Evolutionary conservation across 192 early-diverging fungal species (phyloP).

Genomic region (Ambispora gerdemannii): DNA sequence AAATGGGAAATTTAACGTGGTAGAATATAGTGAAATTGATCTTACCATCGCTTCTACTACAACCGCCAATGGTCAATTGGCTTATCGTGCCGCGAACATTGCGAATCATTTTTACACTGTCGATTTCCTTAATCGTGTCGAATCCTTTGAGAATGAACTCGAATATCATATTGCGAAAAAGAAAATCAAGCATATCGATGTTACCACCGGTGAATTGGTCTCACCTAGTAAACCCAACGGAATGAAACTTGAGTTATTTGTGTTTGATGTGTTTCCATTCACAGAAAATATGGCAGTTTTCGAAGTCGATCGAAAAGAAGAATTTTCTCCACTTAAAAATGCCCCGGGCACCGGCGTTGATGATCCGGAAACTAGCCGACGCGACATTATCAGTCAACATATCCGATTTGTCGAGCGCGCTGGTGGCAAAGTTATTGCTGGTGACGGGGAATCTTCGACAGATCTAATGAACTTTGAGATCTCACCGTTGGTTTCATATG

Average conservation of each 20-base stretch:
- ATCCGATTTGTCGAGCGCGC: slow-evolving; percentile 81
- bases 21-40: slow-evolving; percentile 97
- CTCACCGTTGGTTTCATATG: slow-evolving; percentile 85
- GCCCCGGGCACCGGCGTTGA: slow-evolving; percentile 84
- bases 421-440: slow-evolving; percentile 72
- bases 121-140: slow-evolving; percentile 84
- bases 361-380: slow-evolving; percentile 89
- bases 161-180: slow-evolving; percentile 98
- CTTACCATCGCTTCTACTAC: slow-evolving; percentile 63
- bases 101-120: slow-evolving; percentile 97
- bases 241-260: slow-evolving; percentile 98
- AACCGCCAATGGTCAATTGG: slow-evolving; percentile 67
- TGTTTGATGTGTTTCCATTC: slow-evolving; percentile 98
- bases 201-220: slow-evolving; percentile 66
- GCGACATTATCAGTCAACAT: slow-evolving; percentile 85
- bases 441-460: slow-evolving; percentile 38
- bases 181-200: slow-evolving; percentile 92
- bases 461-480: slow-evolving; percentile 71
- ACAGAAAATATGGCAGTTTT: slow-evolving; percentile 86
- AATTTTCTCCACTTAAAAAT: slow-evolving; percentile 98
- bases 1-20: slow-evolving; percentile 78
- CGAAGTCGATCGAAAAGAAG: slow-evolving; percentile 87
- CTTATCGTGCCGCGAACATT: slow-evolving; percentile 94
- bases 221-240: slow-evolving; percentile 83
- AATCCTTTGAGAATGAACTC: slow-evolving; percentile 76